Conservation (phyloP, 2,329 filamentous ascomycete genomes). For the Monosporascus sp. region DNA sequence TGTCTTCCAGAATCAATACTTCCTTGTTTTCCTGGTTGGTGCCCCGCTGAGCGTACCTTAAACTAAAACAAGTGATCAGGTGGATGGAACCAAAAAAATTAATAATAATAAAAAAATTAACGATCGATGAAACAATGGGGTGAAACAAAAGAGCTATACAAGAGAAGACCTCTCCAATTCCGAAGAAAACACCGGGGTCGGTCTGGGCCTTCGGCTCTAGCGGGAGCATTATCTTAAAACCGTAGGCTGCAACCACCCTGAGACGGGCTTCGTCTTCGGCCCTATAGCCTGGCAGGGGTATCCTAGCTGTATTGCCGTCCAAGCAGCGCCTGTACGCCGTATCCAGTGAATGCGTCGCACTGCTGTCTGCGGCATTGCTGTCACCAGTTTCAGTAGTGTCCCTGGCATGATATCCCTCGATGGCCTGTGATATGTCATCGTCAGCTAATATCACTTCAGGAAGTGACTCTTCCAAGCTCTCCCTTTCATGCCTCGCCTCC, state of each 20-base stretch:
- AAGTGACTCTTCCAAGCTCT: no score
- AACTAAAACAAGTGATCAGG: no score
- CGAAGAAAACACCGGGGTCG: background rate
- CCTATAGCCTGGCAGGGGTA: background rate
- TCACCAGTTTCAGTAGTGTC: background rate
- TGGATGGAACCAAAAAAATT: no score
- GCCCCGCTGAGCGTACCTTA: no score
- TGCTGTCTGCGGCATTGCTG: background rate
- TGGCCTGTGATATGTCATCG: background rate
- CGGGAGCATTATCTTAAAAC: background rate
- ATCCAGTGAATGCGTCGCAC: background rate
- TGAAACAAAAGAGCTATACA: background rate
- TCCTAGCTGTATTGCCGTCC: background rate
- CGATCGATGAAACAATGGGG: no score
- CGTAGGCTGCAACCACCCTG: background rate
- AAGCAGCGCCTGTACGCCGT: no score
- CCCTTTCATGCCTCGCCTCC: no score
- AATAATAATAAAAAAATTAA: no score
- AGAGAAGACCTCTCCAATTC: background rate
- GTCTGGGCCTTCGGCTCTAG: background rate
- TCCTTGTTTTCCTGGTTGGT: no score
- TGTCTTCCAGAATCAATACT: no score
- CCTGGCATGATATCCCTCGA: background rate
- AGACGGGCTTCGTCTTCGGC: background rate
- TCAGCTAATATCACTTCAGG: background rate